Base-by-base conservation (phyloP, 1,284 basidiomycete species). In the Chiua sp. region DNA sequence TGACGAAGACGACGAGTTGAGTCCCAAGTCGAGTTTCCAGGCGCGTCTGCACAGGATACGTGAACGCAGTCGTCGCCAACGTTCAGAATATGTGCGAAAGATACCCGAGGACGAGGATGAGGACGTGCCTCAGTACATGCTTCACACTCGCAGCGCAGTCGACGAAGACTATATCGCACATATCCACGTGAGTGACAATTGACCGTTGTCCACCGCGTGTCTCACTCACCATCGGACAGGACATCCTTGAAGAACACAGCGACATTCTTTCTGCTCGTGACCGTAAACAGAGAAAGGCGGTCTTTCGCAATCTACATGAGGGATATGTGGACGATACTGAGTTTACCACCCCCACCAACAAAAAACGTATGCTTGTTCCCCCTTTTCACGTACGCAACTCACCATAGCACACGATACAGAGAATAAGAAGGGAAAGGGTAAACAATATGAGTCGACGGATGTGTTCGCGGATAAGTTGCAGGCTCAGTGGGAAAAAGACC, bases 401-500 rank as follows among this genome's bases (percentile, higher is more conserved):
- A 79, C 62, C 28, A 75, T 72, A 42, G 13, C 47, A 52, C 48
- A 28, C 30, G 30, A 30, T n/a, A 3, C 63, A 88, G 85, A 79
- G 60, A 78, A 79, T 51, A 82, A 80, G 61, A 90, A 90, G 69
- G 59, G 46, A 48, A 68, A 80, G 62, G 79, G 60, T 57, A 87
- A 86, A 61, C 42, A 59, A 10, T 1, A n/a, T n/a, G 42, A 22
- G 12, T 7, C 22, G 71, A 76, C 46, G 81, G 82, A 61, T 65
- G 75, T 44, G 56, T 75, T 94, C 53, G 86, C 91, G 0, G 72
- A 79, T 3, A 83, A 89, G 12, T 80, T 98, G 2, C 82, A 82
- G 61, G 83, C 77, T 0, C 90, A 90, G 64, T 97, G 94, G 94
- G 84, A 87, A 60, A 83, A 83, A 55, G 95, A 97, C 70, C 89